A percentile compares a stretch with the other conserved stretches of the same genome.
phyloP scores from a whole-genome alignment of 2,329 filamentous ascomycete genomes.

The Didymella sp. region DNA sequence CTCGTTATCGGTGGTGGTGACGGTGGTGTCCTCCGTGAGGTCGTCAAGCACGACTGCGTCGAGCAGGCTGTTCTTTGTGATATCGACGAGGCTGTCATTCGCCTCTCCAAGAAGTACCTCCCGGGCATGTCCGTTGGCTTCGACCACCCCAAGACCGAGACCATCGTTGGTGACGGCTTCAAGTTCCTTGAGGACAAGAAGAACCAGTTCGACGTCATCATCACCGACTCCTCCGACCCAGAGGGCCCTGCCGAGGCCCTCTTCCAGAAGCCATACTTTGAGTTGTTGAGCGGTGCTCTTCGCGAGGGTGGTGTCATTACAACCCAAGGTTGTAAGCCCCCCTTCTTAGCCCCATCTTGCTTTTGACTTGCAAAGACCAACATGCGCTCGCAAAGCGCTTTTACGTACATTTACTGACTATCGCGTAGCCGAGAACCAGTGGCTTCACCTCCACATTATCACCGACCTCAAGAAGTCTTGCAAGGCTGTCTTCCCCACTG shows the following conservation, averaged over 20 bases:
- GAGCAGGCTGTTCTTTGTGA: slow-evolving; percentile 97
- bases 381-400: slow-evolving; percentile 28
- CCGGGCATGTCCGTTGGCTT: slow-evolving; percentile 93
- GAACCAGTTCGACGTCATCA: slow-evolving; percentile 98
- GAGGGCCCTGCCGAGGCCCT: slow-evolving; percentile 95
- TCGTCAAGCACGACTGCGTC: slow-evolving; percentile 97
- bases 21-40: slow-evolving; percentile 95
- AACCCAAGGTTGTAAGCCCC: slow-evolving; percentile 99
- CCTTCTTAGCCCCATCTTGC: slow-evolving; percentile 54
- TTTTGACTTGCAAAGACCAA: slow-evolving; percentile 22
- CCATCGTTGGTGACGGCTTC: slow-evolving; percentile 96
- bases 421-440: slow-evolving; percentile 90
- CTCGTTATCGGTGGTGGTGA: slow-evolving; percentile 98
- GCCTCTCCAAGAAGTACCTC: slow-evolving; percentile 97
- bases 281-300: slow-evolving; percentile 88
- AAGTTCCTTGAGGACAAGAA: slow-evolving; percentile 97
- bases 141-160: slow-evolving; percentile 90
- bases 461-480: slow-evolving; percentile 94
- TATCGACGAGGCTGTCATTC: slow-evolving; percentile 98
- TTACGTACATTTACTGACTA: slow-evolving; percentile 34
- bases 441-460: slow-evolving; percentile 95
- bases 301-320: slow-evolving; percentile 97
- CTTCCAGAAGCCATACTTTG: slow-evolving; percentile 99
- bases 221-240: slow-evolving; percentile 97
- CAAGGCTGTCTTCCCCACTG: slow-evolving; percentile 95